These are phyloP conservation scores for Halophytophthora polymorphica DNA, from an alignment of 352 stramenopile species.

Conservation along the genomic window DNA sequence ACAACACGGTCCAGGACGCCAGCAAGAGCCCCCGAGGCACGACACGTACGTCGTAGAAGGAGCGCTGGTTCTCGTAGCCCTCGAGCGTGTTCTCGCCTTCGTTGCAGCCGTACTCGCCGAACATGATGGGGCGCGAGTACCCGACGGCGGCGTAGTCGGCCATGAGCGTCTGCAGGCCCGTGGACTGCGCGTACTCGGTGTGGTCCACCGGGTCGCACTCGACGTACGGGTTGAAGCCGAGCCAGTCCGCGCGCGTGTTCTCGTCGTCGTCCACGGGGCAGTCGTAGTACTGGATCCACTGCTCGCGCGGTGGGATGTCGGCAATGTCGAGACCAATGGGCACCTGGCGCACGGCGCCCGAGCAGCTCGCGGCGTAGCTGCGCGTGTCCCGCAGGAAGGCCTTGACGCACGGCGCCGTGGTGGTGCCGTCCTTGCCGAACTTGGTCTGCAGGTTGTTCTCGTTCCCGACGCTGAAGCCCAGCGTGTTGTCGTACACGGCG, in stretches of 20 bases:
- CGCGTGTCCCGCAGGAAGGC: constrained; percentile 54
- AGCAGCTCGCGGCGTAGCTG: constrained; percentile 46
- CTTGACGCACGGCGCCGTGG: constrained; percentile 60
- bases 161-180: constrained; percentile 62
- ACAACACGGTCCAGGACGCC: background rate
- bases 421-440: constrained; percentile 20
- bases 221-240: constrained; percentile 71
- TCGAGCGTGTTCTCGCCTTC: constrained; percentile 60
- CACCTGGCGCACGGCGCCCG: constrained; percentile 37
- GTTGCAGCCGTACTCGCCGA: constrained; percentile 79
- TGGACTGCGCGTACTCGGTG: constrained; percentile 49
- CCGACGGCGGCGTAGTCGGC: constrained; percentile 39
- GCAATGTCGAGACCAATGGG: constrained; percentile 66
- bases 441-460: constrained; percentile 51
- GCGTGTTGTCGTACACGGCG: constrained; percentile 70
- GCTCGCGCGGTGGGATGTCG: constrained; percentile 44
- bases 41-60: constrained; percentile 45
- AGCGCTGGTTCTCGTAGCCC: constrained; percentile 64
- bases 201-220: constrained; percentile 59
- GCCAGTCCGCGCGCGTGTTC: constrained; percentile 52
- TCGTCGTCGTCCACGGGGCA: constrained; percentile 51
- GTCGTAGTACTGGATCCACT: constrained; percentile 65
- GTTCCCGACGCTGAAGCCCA: constrained; percentile 58
- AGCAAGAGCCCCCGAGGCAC: background rate
- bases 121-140: constrained; percentile 65